Evolutionary conservation across 2,329 filamentous ascomycete genomes (phyloP), one percentile per base, ranked within the genome.

Genomic region (Colletotrichum karsti): DNA sequence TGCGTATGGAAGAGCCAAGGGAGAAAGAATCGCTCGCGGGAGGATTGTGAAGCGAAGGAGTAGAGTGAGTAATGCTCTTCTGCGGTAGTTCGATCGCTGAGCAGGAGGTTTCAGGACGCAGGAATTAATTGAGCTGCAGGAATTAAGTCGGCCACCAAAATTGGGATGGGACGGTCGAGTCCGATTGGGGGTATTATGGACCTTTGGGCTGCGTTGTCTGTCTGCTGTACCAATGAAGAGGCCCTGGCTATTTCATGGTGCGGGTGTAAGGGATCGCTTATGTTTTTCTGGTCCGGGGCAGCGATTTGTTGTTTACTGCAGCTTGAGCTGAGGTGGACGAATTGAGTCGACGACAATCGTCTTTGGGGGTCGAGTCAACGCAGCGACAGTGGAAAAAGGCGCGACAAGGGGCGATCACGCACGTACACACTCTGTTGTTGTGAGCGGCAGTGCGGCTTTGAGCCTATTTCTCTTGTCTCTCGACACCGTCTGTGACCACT

Each of bases 211-310:
- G 64, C 13, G 64, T 51, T 51, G 63, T 50, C 48, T 44, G 53
- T 59, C 28, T 68, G 44, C 70, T 74, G 74, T 74, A 80, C 77
- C 78, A 81, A 80, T 78, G 72, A 75, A 72, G 71, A 72, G 73
- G 72, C 72, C 75, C 79, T 76, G 75, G 74, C 70, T 79, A 79
- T 82, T 78, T 79, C 84, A 85, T 86, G 75, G 76, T 82, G 81
- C 74, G 76, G 37, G 51, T 9, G 22, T 22, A 63, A 67, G 59
- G 59, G 53, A 62, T 67, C 50, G 50, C 59, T 56, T 44, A 20
- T 28, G 30, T 51, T 56, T 48, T 63, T 48, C 37, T 62, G 39
- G 33, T 9, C 9, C 41, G 50, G 58, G 37, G 50, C 73, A 77
- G 77, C 73, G 72, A 76, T 76, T 77, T 74, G 74, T 77, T 77